Conservation (phyloP, 208 protist species). For the Leishmania martiniquensis region DNA sequence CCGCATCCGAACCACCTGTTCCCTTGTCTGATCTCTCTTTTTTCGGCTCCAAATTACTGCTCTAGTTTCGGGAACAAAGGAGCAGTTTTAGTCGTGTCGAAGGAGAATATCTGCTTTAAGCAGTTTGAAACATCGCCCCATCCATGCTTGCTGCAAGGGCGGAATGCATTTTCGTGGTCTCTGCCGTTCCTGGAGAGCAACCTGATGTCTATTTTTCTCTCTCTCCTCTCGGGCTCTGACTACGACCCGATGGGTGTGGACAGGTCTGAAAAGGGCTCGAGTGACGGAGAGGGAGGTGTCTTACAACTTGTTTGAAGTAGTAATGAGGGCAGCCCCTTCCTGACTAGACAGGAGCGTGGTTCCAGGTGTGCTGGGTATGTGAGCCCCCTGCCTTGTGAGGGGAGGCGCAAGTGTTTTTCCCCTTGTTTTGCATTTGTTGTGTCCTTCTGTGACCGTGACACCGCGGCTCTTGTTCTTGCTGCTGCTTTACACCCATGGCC, state of each 20-base stretch:
- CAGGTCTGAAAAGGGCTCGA: constrained; percentile 18
- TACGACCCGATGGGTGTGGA: constrained; percentile 16
- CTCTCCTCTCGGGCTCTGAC: constrained; percentile 22
- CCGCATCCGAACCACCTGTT: constrained; percentile 88
- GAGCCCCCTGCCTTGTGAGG: neutral
- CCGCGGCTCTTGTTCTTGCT: neutral
- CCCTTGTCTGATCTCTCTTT: constrained; percentile 97
- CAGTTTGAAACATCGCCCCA: constrained; percentile 81
- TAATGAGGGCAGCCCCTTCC: neutral
- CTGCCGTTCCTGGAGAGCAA: constrained; percentile 68
- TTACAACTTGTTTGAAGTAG: neutral
- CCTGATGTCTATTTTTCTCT: constrained; percentile 43
- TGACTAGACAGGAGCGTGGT: neutral
- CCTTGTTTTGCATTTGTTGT: neutral
- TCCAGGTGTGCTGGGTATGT: neutral
- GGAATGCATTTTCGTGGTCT: constrained; percentile 81
- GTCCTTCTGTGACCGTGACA: neutral
- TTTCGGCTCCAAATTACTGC: constrained; percentile 98
- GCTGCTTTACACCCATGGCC: neutral
- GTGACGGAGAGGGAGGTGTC: neutral
- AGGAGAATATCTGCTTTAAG: constrained; percentile 93
- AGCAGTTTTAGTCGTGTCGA: constrained; percentile 79
- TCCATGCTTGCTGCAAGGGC: constrained; percentile 62
- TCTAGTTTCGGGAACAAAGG: constrained; percentile 98
- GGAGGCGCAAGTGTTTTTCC: neutral